These are phyloP conservation scores for Talaromyces wortmannii DNA, from an alignment of 495 filamentous ascomycete species.

Conservation along the genomic window DNA sequence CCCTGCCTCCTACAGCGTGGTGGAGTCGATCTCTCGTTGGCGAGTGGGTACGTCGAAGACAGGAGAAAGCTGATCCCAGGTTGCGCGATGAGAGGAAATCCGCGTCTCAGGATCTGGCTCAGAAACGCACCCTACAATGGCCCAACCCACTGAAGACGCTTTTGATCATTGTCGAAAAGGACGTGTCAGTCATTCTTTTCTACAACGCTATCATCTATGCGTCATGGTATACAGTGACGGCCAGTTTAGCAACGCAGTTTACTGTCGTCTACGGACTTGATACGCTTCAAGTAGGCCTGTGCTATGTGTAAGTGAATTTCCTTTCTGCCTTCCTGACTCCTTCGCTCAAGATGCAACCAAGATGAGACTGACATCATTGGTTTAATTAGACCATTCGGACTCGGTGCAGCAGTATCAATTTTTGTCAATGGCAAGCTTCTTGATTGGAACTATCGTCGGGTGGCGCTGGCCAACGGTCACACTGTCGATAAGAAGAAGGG, in stretches of 20 bases:
- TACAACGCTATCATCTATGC: conserved; percentile 30
- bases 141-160: conserved; percentile 23
- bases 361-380: conserved; percentile 8
- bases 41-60: not conserved
- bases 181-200: conserved; percentile 44
- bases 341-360: not conserved
- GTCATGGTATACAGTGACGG: conserved; percentile 28
- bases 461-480: conserved; percentile 22
- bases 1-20: not conserved
- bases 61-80: not conserved
- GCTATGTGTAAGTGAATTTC: conserved; percentile 11
- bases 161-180: conserved; percentile 46
- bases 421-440: conserved; percentile 74
- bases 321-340: not conserved
- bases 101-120: not conserved
- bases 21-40: not conserved
- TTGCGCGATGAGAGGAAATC: not conserved
- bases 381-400: conserved; percentile 21
- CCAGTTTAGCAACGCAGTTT: conserved; percentile 24
- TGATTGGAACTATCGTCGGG: conserved; percentile 41
- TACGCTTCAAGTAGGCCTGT: conserved; percentile 28
- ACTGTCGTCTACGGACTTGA: conserved; percentile 18
- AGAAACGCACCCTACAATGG: conserved; percentile 7
- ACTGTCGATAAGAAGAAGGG: conserved; percentile 35
- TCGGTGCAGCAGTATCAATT: conserved; percentile 69